Base-by-base conservation (phyloP, 306 rosid species). In the Cucurbita argyrosperma region DNA sequence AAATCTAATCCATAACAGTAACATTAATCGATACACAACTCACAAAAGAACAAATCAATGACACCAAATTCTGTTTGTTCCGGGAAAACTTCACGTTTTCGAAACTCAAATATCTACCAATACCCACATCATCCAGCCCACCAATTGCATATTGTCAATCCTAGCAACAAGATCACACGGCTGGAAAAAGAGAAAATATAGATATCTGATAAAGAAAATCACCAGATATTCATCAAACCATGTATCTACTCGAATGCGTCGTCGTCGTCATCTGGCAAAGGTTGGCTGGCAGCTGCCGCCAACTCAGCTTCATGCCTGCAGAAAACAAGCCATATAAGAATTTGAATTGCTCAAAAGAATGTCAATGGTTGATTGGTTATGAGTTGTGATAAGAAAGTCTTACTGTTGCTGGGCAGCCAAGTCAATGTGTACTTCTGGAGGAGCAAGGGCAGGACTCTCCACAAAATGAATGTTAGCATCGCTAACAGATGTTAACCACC, bases 291-390 rank as follows among this genome's bases (percentile, higher is more conserved):
- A 11, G 76, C 76, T 58, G 70, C 71, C 0, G 26, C 21, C 69
- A 77, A 70, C 51, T 77, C 76, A 35, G 80, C 75, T 77, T 77
- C 80, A 58, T 77, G 80, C 76, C 80, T 77, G 43, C 73, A 68
- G 55, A 23, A 46, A 46, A 47, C 56, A 26, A 47, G 10, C 73
- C 6, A 65, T 11, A 5, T 38, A 37, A 47, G 51, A 9, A 40
- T 16, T 1, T 40, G 50, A 18, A 6, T 16, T 63, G 21, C 54
- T 18, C 53, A 5, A 11, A 21, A 23, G 12, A 47, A 68, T 47
- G 42, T 15, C 21, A 12, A 45, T 23, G 21, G 43, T 68, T 23
- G 21, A 46, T 43, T 66, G 4, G 53, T 16, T 43, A 38, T 63
- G 30, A 8, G 8, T 39, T 63, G 4, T 1, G 68, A 19, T 43